Base-by-base conservation (phyloP, 2,329 filamentous ascomycete species). In the Fusarium miscanthi region DNA sequence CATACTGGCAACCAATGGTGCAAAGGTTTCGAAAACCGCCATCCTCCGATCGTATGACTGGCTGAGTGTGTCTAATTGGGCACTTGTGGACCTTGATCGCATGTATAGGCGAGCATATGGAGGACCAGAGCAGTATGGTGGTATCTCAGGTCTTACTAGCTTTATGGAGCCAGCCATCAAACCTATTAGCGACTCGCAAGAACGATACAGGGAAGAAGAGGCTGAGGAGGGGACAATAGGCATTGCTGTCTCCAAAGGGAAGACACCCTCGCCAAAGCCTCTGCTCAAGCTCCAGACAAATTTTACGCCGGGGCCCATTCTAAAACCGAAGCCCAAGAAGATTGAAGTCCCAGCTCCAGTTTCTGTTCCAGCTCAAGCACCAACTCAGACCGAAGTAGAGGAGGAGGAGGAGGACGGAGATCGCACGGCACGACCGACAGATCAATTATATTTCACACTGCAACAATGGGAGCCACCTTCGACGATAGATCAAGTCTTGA, bases 31-130 rank as follows among this genome's bases (percentile, higher is more conserved):
- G 5, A 86, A 86, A 65, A 82, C 84, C 8, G 84, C 88, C 54
- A 81, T 92, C 23, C 79, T 87, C 52, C 82, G 86, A 16, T 86
- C 84, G 4, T 92, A 91, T 69, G 85, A 87, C 67, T 89, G 88
- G 85, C 81, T 90, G n/a, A 84, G 84, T 21, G 82, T 90, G 42
- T 84, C 83, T 37, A 83, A 85, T 21, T 76, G 79, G 4, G 87
- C 88, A 5, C 78, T 91, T 14, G 74, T 77, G 1, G 88, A 90
- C 42, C 85, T 91, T 5, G 85, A 88, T 65, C 81, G 82, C 61
- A 89, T 88, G 83, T 91, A 91, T 76, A 83, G 84, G 37, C 83
- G 84, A 19, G 85, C 86, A 1, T 91, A 91, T 66, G 88, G 88
- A 3, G 88, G 88, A 0, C 76, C 76, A 0, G 82, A 84, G 21